Conservation (phyloP, 2,329 filamentous ascomycete genomes). For the Cladophialophora immunda region DNA sequence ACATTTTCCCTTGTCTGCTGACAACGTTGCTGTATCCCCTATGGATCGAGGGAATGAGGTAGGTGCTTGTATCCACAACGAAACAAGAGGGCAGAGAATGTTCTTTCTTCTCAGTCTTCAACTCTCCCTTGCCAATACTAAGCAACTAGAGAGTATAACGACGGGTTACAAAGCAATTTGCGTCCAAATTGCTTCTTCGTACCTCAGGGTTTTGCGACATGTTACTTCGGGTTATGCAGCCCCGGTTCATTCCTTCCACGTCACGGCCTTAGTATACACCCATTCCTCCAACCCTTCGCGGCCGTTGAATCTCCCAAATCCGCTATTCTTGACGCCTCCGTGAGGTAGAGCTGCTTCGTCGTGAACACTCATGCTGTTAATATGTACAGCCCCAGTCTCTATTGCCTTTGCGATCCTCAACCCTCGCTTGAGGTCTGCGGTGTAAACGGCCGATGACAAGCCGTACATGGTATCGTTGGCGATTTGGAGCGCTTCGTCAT, state of each 20-base stretch:
- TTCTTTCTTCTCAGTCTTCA: too few species aligned
- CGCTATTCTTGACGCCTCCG: conserved; percentile 71
- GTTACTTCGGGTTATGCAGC: too few species aligned
- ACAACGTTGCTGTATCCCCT: too few species aligned
- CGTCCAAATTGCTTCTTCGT: too few species aligned
- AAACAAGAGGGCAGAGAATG: too few species aligned
- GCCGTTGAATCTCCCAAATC: conserved; percentile 69
- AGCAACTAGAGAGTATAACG: too few species aligned
- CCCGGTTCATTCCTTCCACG: conserved; percentile 49
- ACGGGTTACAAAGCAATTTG: too few species aligned
- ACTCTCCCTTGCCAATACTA: too few species aligned
- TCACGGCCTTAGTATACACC: conserved; percentile 70
- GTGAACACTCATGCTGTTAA: conserved; percentile 61
- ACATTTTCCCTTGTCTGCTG: too few species aligned
- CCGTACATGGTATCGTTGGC: conserved; percentile 87
- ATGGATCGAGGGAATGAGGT: too few species aligned
- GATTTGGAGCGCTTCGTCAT: conserved; percentile 70
- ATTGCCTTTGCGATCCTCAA: conserved; percentile 68
- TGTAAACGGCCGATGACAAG: conserved; percentile 75
- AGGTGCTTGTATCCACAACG: too few species aligned
- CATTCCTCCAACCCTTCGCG: conserved; percentile 66
- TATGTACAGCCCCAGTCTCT: conserved; percentile 63
- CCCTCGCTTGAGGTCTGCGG: conserved; percentile 68
- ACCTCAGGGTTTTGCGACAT: too few species aligned
- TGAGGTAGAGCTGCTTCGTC: conserved; percentile 71